Evolutionary conservation across 495 filamentous ascomycete genomes (phyloP), one percentile per base, ranked within the genome.

Genomic region (Bathelium albidoporum): DNA sequence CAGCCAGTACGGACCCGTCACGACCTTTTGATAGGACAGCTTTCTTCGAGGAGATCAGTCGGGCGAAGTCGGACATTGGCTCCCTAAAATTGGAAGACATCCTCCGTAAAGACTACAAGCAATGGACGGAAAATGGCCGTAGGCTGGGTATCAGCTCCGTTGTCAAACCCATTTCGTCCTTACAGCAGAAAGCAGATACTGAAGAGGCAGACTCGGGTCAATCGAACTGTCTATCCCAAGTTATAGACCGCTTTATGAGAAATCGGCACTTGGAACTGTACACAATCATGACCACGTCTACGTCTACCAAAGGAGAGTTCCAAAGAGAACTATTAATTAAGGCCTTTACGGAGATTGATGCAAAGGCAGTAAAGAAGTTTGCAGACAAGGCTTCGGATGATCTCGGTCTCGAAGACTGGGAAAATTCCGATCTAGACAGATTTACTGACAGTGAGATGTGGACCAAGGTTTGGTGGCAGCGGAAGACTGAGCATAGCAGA

Each of bases 51-150:
- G 73, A 81, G 34, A 77, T 97, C 58, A 75, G 79, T 18, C 62
- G 72, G 2, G 86, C 91, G 5, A 96, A 96, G 74, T 78, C 83
- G 64, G 81, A 91, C 65, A 80, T 97, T 53, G 82, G 82, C 60
- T 66, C 73, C 2, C 75, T 98, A 64, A 80, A 78, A 1, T 71
- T 94, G 63, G 73, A 82, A 2, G 95, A 97, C 65, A 81, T 96
- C 18, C 72, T 97, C 58, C 81, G 86, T 62, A 92, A 95, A 66
- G 94, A 98, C 73, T 98, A 94, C 74, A 98, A 98, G 75, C 82
- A 87, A 62, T 98, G 92, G 91, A 75, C 69, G 3, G 91, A 90
- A 68, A 68, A 63, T 34, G 73, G 69, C 1, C 70, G 82, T 32
- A 80, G 76, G 22, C 73, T 98, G 10, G 94, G 94, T 1, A 88